Conservation (phyloP, 139 green algal genomes). For the Chlamydomonas incerta region DNA sequence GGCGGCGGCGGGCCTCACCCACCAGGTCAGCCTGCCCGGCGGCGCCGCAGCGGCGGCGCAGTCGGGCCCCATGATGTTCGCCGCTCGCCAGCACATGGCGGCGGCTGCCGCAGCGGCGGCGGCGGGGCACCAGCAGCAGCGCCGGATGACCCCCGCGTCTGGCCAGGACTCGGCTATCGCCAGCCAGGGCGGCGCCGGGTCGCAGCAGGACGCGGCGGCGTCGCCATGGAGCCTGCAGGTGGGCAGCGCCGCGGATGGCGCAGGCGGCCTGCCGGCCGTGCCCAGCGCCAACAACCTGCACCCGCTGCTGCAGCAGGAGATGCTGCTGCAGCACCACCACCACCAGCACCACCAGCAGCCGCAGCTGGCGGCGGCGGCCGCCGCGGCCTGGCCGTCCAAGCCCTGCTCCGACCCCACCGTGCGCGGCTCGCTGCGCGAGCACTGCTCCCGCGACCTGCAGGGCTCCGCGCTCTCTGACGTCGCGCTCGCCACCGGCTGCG, state of each 20-base stretch:
- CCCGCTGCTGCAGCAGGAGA: slow-evolving; percentile 1
- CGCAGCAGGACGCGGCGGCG: not conserved
- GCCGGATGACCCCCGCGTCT: not conserved
- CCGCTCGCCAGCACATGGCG: not conserved
- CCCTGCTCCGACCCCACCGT: not conserved
- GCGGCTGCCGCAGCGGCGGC: no score
- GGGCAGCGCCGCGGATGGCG: not conserved
- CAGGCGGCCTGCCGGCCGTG: not conserved
- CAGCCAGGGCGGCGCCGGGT: not conserved
- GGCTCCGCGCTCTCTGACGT: not conserved
- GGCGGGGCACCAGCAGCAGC: not conserved
- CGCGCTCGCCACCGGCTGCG: not conserved
- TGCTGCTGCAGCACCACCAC: not conserved
- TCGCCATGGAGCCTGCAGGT: not conserved
- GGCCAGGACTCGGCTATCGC: not conserved
- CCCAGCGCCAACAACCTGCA: not conserved
- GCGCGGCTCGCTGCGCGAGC: not conserved
- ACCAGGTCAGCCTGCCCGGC: no score
- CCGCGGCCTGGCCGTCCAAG: not conserved
- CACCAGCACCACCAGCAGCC: not conserved
- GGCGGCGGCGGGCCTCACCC: not conserved
- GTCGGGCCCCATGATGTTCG: not conserved
- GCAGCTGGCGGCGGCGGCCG: no score
- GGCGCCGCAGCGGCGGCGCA: no score
- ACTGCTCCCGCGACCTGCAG: not conserved